Evolutionary conservation across 75 land plant species (phyloP).

Genomic region (Chamaecyparis obtusa): DNA sequence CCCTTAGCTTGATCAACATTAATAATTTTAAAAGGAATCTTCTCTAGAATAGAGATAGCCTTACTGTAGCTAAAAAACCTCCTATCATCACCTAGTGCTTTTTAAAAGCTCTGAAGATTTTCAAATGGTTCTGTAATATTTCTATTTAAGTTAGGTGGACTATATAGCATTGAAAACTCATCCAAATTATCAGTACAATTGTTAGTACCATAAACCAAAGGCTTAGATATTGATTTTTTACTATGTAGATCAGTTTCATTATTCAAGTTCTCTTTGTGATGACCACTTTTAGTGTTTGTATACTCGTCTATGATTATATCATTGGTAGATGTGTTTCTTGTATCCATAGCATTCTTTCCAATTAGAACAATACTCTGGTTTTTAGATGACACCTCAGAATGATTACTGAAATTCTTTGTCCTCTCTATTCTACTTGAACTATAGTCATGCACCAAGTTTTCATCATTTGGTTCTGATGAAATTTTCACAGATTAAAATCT

Average conservation of each 20-base stretch:
- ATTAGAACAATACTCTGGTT: neutral
- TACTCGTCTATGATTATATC: neutral
- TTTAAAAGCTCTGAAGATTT: conserved; percentile 77
- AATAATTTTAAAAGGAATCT: conserved; percentile 88
- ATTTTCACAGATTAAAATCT: neutral
- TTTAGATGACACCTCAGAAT: neutral
- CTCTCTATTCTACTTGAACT: conserved; percentile 15
- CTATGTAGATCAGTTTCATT: neutral
- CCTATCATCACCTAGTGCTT: conserved; percentile 92
- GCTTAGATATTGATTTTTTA: neutral
- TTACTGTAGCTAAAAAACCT: conserved; percentile 96
- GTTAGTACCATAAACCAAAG: neutral
- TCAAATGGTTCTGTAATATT: conserved; percentile 85
- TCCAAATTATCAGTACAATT: neutral
- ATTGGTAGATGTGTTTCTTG: neutral
- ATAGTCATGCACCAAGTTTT: neutral
- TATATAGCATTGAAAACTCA: conserved; percentile 40
- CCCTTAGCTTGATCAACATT: conserved; percentile 85
- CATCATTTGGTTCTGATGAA: conserved; percentile 12
- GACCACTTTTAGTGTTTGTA: neutral
- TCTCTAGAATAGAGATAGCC: conserved; percentile 86
- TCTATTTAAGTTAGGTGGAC: conserved; percentile 81
- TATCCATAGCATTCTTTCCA: neutral
- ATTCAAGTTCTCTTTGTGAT: neutral
- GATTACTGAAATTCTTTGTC: neutral